Evolutionary conservation across 108 stramenopile species (phyloP).

Genomic region (Skeletonema menzelii): DNA sequence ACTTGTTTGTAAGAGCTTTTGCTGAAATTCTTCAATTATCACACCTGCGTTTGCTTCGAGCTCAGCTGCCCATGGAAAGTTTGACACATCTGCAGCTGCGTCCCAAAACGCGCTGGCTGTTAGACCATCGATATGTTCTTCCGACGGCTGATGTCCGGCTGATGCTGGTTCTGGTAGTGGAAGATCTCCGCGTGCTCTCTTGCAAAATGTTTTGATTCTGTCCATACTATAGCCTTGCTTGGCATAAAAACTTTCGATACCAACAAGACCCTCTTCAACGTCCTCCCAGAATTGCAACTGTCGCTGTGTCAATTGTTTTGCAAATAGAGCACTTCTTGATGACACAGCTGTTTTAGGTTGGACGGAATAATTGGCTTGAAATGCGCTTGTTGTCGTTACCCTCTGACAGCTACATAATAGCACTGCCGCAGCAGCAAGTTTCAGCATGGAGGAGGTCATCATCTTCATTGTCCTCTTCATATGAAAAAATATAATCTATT

Average conservation of each 20-base stretch:
- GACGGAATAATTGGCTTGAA: not conserved
- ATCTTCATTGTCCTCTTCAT: not conserved
- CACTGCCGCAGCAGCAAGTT: not conserved
- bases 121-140: constrained; percentile 88
- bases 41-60: constrained; percentile 75
- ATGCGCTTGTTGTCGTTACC: not conserved
- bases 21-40: constrained; percentile 80
- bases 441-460: not conserved
- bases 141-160: constrained; percentile 79
- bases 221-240: constrained; percentile 59
- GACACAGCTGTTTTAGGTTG: not conserved
- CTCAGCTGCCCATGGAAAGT: constrained; percentile 85
- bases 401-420: not conserved
- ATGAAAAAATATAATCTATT: no score
- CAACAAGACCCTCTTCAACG: constrained; percentile 74
- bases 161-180: constrained; percentile 48
- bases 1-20: constrained; percentile 43
- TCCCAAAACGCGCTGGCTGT: constrained; percentile 93
- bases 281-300: constrained; percentile 90
- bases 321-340: not conserved
- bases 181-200: constrained; percentile 60
- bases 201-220: constrained; percentile 65
- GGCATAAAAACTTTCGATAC: constrained; percentile 68
- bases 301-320: constrained; percentile 55
- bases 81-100: constrained; percentile 30